Percentiles rank a stretch among this genome's conserved stretches.
These are phyloP conservation scores for Phyllachora maydis DNA, from an alignment of 2,329 filamentous ascomycete species.

Conservation along the genomic window DNA sequence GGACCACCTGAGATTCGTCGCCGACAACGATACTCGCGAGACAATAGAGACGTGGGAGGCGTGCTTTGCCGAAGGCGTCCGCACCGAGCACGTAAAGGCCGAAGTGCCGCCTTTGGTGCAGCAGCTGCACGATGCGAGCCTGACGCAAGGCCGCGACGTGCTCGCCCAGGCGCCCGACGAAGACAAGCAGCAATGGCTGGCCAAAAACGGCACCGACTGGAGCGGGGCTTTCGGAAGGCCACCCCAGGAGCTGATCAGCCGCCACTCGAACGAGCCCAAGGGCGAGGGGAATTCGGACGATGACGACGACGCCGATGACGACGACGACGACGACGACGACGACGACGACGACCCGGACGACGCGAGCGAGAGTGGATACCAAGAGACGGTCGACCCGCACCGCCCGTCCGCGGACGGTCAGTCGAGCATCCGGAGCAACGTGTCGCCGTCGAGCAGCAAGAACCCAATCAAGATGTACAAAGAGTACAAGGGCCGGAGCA, in stretches of 20 bases:
- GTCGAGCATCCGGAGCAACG: constrained; percentile 7
- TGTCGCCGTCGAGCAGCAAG: constrained; percentile 16
- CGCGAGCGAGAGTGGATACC: constrained; percentile 1
- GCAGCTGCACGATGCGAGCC: constrained; percentile 60
- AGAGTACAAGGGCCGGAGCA: constrained; percentile 45
- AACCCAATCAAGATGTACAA: constrained; percentile 37
- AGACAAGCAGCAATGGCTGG: constrained; percentile 59
- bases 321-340: constrained; percentile 6
- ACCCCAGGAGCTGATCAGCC: constrained; percentile 8
- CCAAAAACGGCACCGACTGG: constrained; percentile 70
- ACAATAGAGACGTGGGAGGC: constrained; percentile 92
- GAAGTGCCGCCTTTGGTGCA: constrained; percentile 56
- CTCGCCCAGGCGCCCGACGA: constrained; percentile 51
- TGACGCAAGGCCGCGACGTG: constrained; percentile 63
- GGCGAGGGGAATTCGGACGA: constrained; percentile 8
- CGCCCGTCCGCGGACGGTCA: constrained; percentile 2
- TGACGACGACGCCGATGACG: constrained; percentile 4
- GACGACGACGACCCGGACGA: too few relatives aligned
- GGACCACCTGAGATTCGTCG: constrained; percentile 64
- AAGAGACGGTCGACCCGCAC: constrained; percentile 1
- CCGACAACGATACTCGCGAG: constrained; percentile 75
- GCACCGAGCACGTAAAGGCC: constrained; percentile 45
- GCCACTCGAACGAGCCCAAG: constrained; percentile 10
- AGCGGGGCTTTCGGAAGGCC: constrained; percentile 68
- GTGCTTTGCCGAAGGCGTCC: constrained; percentile 71